These are phyloP conservation scores for Rhodofomes roseus DNA, from an alignment of 1,284 basidiomycete species.

Conservation along the genomic window DNA sequence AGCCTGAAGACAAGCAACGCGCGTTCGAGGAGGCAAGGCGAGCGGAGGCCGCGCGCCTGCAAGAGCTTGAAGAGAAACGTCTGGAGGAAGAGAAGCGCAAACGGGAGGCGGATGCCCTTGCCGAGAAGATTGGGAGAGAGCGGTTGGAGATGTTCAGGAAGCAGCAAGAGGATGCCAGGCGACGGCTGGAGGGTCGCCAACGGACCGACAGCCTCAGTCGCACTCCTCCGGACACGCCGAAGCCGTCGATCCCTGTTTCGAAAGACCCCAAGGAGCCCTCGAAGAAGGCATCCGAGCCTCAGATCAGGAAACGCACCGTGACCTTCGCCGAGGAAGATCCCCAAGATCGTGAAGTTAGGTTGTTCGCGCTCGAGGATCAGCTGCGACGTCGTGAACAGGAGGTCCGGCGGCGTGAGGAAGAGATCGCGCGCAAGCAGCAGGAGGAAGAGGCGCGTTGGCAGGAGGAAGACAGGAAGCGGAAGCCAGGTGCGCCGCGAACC, in stretches of 20 bases:
- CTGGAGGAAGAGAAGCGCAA: constrained; percentile 3
- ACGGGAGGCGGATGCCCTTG: background rate
- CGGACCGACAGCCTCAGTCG: background rate
- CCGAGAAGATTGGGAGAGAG: background rate
- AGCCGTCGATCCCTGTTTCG: background rate
- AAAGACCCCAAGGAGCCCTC: background rate
- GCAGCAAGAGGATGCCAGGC: constrained; percentile 2
- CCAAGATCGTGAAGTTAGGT: background rate
- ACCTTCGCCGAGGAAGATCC: background rate
- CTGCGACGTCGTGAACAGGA: background rate
- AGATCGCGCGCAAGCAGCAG: background rate
- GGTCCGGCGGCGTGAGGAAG: constrained; percentile 1
- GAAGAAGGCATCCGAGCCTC: background rate
- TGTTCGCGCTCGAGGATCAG: background rate
- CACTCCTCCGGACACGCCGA: background rate
- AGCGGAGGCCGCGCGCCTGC: background rate
- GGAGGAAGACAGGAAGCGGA: constrained; percentile 6
- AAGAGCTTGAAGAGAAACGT: background rate
- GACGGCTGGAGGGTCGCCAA: background rate
- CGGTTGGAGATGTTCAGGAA: background rate
- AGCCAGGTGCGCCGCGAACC: constrained; percentile 5
- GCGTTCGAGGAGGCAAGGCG: background rate
- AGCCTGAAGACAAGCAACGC: background rate
- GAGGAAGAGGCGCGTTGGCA: constrained; percentile 1
- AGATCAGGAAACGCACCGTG: background rate